phyloP scores from a whole-genome alignment of 129 eudicot species.

The Flaveria robusta region DNA sequence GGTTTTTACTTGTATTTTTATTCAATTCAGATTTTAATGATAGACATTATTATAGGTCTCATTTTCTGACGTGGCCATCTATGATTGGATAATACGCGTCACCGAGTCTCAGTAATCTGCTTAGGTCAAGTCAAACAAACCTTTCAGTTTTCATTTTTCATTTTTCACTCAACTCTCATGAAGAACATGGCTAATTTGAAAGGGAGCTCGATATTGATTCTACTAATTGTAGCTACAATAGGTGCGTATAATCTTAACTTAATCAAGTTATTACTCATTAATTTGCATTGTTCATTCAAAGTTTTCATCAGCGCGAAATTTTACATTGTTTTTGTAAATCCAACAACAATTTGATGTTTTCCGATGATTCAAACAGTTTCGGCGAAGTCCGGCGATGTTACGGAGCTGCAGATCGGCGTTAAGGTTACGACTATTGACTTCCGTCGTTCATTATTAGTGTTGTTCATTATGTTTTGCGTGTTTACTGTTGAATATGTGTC shows the following conservation, averaged over 20 bases:
- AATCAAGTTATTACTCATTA: neutral
- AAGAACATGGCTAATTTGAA: slow-evolving; percentile 36
- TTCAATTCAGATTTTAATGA: no score
- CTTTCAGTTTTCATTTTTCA: neutral
- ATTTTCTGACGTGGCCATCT: slow-evolving; percentile 24
- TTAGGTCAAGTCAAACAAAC: slow-evolving; percentile 2
- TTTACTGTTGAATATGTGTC: neutral
- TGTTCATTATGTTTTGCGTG: neutral
- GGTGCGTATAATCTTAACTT: slow-evolving; percentile 36
- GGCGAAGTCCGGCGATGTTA: slow-evolving; percentile 80
- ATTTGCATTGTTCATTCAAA: neutral
- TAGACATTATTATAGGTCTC: neutral
- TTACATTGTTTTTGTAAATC: slow-evolving; percentile 16
- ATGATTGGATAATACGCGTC: slow-evolving; percentile 36
- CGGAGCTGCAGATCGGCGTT: slow-evolving; percentile 90
- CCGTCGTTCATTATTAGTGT: neutral
- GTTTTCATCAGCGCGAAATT: neutral
- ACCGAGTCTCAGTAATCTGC: slow-evolving; percentile 11
- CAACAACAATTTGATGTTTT: slow-evolving; percentile 21
- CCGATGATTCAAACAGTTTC: slow-evolving; percentile 45
- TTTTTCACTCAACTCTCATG: neutral
- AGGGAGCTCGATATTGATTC: slow-evolving; percentile 36
- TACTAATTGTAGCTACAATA: slow-evolving; percentile 42
- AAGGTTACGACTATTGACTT: slow-evolving; percentile 56
- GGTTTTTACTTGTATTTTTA: no score